Conservation (phyloP, 306 rosid genomes). For the Glycine latifolia region DNA sequence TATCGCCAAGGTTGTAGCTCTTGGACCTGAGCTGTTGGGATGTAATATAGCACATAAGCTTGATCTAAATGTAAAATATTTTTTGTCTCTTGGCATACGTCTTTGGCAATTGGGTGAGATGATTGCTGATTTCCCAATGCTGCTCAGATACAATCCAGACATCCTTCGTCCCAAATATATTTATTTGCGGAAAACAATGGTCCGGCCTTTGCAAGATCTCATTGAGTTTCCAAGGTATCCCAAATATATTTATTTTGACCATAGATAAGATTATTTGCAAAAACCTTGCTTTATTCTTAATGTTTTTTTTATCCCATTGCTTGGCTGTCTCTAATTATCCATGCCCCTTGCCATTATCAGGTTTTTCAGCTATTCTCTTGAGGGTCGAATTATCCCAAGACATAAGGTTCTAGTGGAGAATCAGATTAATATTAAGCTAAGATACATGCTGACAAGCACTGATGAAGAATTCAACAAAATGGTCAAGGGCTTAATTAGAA, state of each 20-base stretch:
- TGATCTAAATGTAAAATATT: conserved; percentile 77
- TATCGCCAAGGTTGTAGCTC: conserved; percentile 82
- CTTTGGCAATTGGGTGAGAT: conserved; percentile 74
- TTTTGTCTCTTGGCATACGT: conserved; percentile 83
- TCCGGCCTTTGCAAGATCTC: conserved; percentile 77
- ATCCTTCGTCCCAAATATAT: conserved; percentile 84
- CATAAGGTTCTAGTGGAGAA: conserved; percentile 85
- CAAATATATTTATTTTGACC: conserved; percentile 18
- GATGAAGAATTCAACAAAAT: conserved; percentile 80
- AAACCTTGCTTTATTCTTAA: conserved; percentile 12
- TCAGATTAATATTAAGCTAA: conserved; percentile 73
- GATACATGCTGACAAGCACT: conserved; percentile 78
- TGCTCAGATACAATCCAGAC: conserved; percentile 77
- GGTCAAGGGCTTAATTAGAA: conserved; percentile 59
- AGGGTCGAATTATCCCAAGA: conserved; percentile 85
- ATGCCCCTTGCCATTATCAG: conserved; percentile 47
- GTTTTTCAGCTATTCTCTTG: conserved; percentile 94
- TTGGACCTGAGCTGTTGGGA: conserved; percentile 92
- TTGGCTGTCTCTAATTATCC: conserved; percentile 20
- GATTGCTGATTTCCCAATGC: conserved; percentile 91
- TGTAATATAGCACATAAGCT: conserved; percentile 84
- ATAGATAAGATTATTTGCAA: conserved; percentile 8
- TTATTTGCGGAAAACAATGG: conserved; percentile 85
- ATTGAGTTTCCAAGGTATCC: conserved; percentile 91
- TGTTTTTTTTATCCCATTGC: neutral